Percentiles rank a stretch among this genome's conserved stretches.
Evolutionary conservation across 169 alveolate genomes (phyloP).

Genomic region (Plasmodium ovale): DNA sequence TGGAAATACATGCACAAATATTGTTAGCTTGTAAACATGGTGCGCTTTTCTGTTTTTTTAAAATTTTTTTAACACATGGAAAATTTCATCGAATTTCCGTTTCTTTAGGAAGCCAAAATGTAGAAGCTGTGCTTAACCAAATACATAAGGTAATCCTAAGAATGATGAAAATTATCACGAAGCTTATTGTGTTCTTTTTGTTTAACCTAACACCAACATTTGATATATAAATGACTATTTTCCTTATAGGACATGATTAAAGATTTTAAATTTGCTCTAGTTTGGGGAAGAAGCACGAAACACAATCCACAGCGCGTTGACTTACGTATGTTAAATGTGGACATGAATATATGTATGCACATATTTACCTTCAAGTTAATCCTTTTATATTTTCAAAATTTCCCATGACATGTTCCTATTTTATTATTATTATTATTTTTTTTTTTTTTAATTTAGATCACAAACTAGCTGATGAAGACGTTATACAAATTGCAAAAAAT

Average conservation of each 20-base stretch:
- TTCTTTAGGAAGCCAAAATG: conserved; percentile 77
- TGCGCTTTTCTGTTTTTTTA: not conserved
- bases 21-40: too few relatives aligned
- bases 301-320: conserved; percentile 97
- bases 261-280: conserved; percentile 95
- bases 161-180: conserved; percentile 24
- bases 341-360: not conserved
- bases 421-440: not conserved
- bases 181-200: conserved; percentile 50
- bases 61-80: not conserved
- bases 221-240: conserved; percentile 30
- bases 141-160: conserved; percentile 76
- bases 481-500: conserved; percentile 86
- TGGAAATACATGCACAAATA: too few relatives aligned
- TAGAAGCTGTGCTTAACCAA: conserved; percentile 79
- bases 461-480: conserved; percentile 87
- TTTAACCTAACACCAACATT: not conserved
- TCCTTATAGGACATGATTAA: conserved; percentile 81
- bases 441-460: conserved; percentile 76
- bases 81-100: not conserved
- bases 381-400: not conserved
- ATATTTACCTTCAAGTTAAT: not conserved
- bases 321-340: conserved; percentile 79
- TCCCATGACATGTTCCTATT: not conserved
- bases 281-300: conserved; percentile 98